Base-by-base conservation (phyloP, 805 yeast genomes). In the Kodamaea nitidulidarum region DNA sequence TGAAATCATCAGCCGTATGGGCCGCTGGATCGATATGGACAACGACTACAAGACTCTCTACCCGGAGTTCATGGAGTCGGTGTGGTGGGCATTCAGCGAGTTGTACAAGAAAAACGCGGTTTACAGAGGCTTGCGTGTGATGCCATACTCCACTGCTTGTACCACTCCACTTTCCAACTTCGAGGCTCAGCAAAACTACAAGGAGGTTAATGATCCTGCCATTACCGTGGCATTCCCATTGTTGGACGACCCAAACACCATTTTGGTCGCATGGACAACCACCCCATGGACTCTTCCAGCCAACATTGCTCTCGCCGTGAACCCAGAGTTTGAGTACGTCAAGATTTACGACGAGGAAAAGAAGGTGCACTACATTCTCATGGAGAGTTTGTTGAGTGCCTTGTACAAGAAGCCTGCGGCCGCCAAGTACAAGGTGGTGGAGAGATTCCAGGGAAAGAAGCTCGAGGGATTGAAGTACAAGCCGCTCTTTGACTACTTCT, bases 281-380 rank as follows among this genome's bases (percentile, higher is more conserved):
- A 93, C 99, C 17, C 99, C 99, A 38, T 93, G 99, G 99, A 95
- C 99, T 36, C 73, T 93, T 58, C 98, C 98, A 30, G 85, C 96
- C 20, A 91, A 93, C 63, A 67, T 93, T 60, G 91, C 90, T 10
- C 75, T 93, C 46, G 90, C 95, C 57, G 98, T 93, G 32, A 78
- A 93, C 69, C 95, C 96, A 39, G 77, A 80, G 8, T 80, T 88
- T 46, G 97, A 88, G 67, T 93, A 93, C 57, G 84, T 85, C 52
- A 95, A 93, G 72, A 86, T 93, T 48, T 81, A 71, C 52, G 97
- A 93, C 60, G 97, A 91, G 69, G 88, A 80, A 48, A 78, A 83
- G 50, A 85, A 84, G 52, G 77, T 78, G 56, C 70, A 86, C 66
- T 93, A 76, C 72, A 88, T 93, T 48, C 63, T 95, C 60, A 69